Evolutionary conservation across 768 basidiomycete species (phyloP), one percentile per base, ranked within the genome.

Genomic region (Mycena filopes): DNA sequence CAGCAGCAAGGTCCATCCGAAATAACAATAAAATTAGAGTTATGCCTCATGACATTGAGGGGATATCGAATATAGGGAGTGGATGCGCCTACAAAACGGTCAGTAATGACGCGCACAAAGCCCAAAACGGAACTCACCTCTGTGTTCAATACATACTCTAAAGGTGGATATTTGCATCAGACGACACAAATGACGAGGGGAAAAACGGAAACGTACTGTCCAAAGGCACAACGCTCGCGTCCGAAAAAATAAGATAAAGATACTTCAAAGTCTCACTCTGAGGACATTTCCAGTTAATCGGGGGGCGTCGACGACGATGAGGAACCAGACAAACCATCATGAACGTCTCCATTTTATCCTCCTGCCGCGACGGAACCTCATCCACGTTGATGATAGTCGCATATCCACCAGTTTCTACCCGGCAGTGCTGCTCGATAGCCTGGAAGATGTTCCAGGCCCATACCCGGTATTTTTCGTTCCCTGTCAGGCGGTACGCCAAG

Each of bases 331-430:
- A 43, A 62, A 93, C 93, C 83, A 98, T 82, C 78, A 96, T 86
- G 80, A 96, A 98, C 15, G 96, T 96, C 79, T 98, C 96, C 96
- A 98, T 97, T 76, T 92, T 90, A 77, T 98, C 95, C 67, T 94
- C 90, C 61, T 86, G 81, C 72, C 81, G 79, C 2, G 82, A 86
- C 0, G 91, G 89, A 12, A 89, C 80, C 65, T 87, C 83, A 75
- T 97, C 94, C 12, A 98, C 96, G 72, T 98, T 94, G 62, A 90
- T 76, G 48, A 98, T 83, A 38, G 88, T 87, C 20, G 93, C 92
- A 72, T 92, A 98, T 11, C 96, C 96, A 21, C 96, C 96, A 0
- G 81, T 83, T n/a, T 83, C 79, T 23, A 95, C 80, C 50, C 84
- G 83, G 72, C 94, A 96, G 73, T 97, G 89, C 74, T 86, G 86